A percentile compares a stretch with the other conserved stretches of the same genome.
These are phyloP conservation scores for Aspergillus caelatus DNA, from an alignment of 2,329 filamentous ascomycete genomes.

Conservation along the genomic window DNA sequence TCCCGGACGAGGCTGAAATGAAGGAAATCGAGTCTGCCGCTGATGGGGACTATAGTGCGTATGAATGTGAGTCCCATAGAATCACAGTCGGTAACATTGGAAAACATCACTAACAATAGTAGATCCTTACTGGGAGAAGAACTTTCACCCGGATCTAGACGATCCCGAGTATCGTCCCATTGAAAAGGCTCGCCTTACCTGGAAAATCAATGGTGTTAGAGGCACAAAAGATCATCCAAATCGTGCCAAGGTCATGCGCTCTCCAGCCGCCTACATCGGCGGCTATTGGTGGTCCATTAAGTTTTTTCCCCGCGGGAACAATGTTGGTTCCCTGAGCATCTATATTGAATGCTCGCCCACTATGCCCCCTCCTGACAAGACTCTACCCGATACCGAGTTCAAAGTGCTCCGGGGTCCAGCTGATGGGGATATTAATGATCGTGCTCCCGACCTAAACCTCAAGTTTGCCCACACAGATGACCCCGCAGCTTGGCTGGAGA, in stretches of 20 bases:
- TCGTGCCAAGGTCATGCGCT: slow-evolving; percentile 60
- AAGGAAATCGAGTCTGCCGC: slow-evolving; percentile 56
- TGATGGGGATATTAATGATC: slow-evolving; percentile 37
- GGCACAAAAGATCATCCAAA: slow-evolving; percentile 65
- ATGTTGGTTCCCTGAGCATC: slow-evolving; percentile 60
- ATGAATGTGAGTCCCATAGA: slow-evolving; percentile 49
- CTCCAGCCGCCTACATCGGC: slow-evolving; percentile 58
- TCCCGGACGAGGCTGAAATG: slow-evolving; percentile 60
- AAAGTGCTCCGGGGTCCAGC: slow-evolving; percentile 42
- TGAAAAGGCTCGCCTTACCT: slow-evolving; percentile 61
- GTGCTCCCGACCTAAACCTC: slow-evolving; percentile 35
- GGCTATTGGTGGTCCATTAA: slow-evolving; percentile 68
- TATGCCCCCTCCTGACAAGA: slow-evolving; percentile 41
- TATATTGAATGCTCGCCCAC: slow-evolving; percentile 65
- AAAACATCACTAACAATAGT: slow-evolving; percentile 9
- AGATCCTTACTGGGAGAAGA: slow-evolving; percentile 62
- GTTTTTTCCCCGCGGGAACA: slow-evolving; percentile 65
- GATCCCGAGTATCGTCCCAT: slow-evolving; percentile 60
- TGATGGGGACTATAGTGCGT: slow-evolving; percentile 55
- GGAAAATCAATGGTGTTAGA: slow-evolving; percentile 61
- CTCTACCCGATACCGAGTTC: slow-evolving; percentile 43
- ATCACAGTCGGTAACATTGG: neutral
- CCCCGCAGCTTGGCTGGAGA: slow-evolving; percentile 33
- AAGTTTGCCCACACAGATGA: slow-evolving; percentile 32
- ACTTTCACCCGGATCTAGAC: slow-evolving; percentile 58